Conservation (phyloP, 2,329 filamentous ascomycete genomes). For the Phyllachora maydis region DNA sequence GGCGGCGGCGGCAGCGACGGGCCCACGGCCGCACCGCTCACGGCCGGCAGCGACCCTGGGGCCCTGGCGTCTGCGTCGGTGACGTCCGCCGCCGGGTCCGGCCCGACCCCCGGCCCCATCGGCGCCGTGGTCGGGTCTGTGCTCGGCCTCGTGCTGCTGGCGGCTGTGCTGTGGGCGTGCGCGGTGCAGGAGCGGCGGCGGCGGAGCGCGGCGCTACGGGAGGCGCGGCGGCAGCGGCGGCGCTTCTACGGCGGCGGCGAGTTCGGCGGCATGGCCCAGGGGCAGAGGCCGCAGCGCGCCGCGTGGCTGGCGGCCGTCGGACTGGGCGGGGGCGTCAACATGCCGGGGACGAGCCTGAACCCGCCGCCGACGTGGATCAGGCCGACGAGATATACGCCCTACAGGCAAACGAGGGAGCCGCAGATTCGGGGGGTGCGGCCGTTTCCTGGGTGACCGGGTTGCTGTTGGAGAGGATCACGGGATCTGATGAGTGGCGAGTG, state of each 20-base stretch:
- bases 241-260: too few species aligned
- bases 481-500: too few species aligned
- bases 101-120: slow-evolving; percentile 14
- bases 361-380: slow-evolving; percentile 4
- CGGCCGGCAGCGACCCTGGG: slow-evolving; percentile 1
- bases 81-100: slow-evolving; percentile 4
- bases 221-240: too few species aligned
- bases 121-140: slow-evolving; percentile 19
- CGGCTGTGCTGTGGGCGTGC: slow-evolving; percentile 14
- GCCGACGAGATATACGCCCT: slow-evolving; percentile 2
- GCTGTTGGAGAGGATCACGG: too few species aligned
- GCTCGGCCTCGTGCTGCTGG: slow-evolving; percentile 14
- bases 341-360: slow-evolving; percentile 3
- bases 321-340: too few species aligned
- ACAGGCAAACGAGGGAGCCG: slow-evolving; percentile 2
- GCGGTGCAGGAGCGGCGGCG: slow-evolving; percentile 1
- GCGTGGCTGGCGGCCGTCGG: too few species aligned
- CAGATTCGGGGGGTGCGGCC: neutral
- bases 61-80: neutral
- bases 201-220: too few species aligned
- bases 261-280: too few species aligned
- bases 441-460: too few species aligned
- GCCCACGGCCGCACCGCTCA: slow-evolving; percentile 4
- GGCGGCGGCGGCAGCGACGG: slow-evolving; percentile 3
- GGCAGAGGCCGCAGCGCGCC: too few species aligned